Base-by-base conservation (phyloP, 1,139 yeast species). In the Trichomonascaceae sp. region DNA sequence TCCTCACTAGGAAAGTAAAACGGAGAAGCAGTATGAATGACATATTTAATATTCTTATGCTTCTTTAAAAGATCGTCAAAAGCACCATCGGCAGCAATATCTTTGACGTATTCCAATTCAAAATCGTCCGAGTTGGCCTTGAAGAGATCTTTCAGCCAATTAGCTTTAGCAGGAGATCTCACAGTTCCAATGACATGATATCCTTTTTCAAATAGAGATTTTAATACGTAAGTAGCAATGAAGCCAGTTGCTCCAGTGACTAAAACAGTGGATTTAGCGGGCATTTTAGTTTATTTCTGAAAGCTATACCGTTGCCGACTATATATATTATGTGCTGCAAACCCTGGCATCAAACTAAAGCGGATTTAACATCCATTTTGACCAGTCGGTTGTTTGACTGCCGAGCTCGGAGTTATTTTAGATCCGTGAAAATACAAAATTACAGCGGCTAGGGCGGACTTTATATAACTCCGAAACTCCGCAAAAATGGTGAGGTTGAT, bases 1-100 rank as follows among this genome's bases (percentile, higher is more conserved):
- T 77, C 78, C 53, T 72, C 73, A 45, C 69, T 63, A 46, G 66
- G 61, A 61, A 77, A 73, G 61, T 78, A 74, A 49, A 73, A 72
- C 3, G 85, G 84, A 19, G 83, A 78, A 13, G 85, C 85, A 3
- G 83, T 79, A 68, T 84, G 89, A 39, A 83, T 63, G 50, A 84
- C 81, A 47, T 73, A 75, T 8, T 78, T 75, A 53, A 82, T 74
- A 45, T 77, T 79, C 1, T 80, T 74, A 61, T 80, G 75, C 1
- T 66, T 67, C 58, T 74, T 63, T 53, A 84, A 71, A 1, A 76
- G 77, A n/a, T 71, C 68, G 61, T 81, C 82, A 57, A 83, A 82
- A 0, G 87, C 86, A 43, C 71, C 73, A 3, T 68, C 71, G 3
- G 67, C 69, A 8, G 72, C 70, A 56, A 83, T 74, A 57, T 82